Conservation (phyloP, 331 rosid genomes). For the Cydonia oblonga region DNA sequence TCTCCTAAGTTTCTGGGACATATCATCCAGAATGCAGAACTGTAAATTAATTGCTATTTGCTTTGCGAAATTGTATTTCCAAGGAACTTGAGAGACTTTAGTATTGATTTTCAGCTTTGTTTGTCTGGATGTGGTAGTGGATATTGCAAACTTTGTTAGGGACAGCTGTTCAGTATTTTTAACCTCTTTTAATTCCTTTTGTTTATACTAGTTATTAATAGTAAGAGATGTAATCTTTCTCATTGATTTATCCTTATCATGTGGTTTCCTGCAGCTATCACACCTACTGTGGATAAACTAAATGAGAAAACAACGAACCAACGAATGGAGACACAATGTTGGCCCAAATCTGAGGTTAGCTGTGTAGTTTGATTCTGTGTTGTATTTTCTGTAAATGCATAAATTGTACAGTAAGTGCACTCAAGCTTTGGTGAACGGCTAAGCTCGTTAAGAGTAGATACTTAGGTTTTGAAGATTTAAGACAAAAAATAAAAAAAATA, state of each 20-base stretch:
- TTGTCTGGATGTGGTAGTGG: slow-evolving; percentile 1
- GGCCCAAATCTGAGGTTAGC: slow-evolving; percentile 64
- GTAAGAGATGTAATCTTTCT: background rate
- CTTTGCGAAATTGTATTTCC: background rate
- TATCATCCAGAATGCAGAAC: background rate
- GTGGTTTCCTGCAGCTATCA: slow-evolving; percentile 32
- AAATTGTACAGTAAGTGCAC: background rate
- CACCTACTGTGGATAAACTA: slow-evolving; percentile 27
- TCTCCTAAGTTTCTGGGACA: background rate
- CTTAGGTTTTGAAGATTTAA: background rate
- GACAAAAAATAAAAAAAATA: background rate
- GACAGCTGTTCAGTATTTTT: background rate
- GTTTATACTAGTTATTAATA: background rate
- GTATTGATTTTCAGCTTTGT: background rate
- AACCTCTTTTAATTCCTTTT: background rate
- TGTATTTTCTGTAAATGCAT: background rate
- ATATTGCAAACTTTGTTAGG: background rate
- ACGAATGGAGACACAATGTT: slow-evolving; percentile 29
- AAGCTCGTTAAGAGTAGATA: background rate
- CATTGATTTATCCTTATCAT: background rate
- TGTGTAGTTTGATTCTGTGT: background rate
- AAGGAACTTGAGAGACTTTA: background rate
- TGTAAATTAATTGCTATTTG: background rate
- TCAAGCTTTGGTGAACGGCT: background rate
- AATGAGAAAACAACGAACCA: slow-evolving; percentile 44